Evolutionary conservation across 2,329 filamentous ascomycete species (phyloP).

Genomic region (Claviceps africana): DNA sequence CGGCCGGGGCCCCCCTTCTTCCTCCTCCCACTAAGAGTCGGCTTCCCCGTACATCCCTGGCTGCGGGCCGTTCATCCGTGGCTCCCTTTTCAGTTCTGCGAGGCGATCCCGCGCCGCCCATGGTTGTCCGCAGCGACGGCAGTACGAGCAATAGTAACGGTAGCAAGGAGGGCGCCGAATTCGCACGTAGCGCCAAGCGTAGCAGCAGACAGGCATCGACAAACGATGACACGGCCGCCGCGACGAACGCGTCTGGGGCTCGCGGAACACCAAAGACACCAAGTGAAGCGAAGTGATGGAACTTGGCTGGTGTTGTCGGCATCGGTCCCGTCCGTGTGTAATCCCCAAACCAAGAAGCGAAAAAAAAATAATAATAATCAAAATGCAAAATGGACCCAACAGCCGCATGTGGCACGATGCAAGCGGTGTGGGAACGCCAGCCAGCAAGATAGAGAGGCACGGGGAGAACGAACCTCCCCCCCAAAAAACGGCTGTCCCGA

Average conservation of each 20-base stretch:
- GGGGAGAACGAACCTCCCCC: no score
- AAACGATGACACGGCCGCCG: constrained; percentile 2
- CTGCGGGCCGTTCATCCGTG: constrained; percentile 13
- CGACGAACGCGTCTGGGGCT: constrained; percentile 6
- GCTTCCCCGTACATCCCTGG: constrained; percentile 24
- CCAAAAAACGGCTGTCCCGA: no score
- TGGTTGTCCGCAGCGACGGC: constrained; percentile 25
- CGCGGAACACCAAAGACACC: constrained; percentile 16
- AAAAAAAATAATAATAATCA: no score
- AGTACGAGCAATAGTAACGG: constrained; percentile 24
- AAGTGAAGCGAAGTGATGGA: constrained; percentile 15
- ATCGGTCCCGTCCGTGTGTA: no score
- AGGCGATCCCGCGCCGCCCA: constrained; percentile 11
- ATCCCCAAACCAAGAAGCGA: no score
- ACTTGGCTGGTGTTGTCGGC: no score
- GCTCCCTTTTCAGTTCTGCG: constrained; percentile 8
- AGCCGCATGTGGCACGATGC: no score
- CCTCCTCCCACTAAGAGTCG: constrained; percentile 24
- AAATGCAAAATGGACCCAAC: no score
- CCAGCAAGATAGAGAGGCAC: no score
- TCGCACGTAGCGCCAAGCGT: background rate
- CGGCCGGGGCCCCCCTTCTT: background rate
- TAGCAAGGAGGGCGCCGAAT: constrained; percentile 23
- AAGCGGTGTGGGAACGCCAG: no score
- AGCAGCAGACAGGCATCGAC: background rate